Evolutionary conservation across 2,329 filamentous ascomycete species (phyloP), one percentile per base, ranked within the genome.

Genomic region (Neofusicoccum cordaticola): DNA sequence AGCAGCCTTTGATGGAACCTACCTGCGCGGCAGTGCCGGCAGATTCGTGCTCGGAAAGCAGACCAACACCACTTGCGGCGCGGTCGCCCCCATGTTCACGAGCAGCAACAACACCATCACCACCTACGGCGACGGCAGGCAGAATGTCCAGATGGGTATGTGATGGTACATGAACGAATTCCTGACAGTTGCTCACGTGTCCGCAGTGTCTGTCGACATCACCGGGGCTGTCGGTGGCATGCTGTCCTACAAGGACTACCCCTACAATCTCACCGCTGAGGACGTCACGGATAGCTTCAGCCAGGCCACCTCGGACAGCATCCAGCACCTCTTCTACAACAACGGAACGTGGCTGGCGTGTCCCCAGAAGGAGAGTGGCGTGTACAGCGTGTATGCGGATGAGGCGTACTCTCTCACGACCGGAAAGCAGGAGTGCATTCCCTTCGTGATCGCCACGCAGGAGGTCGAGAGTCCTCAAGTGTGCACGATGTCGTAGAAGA

Each of bases 211-310:
- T 42, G 17, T 60, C 15, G 56, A 60, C 56, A 60, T 47, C 42
- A 7, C 41, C 15, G 56, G 56, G n/a, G 41, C 56, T 4, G 56
- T 37, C 13, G 56, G 56, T n/a, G 56, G 56, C 56, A 44, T 60
- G 15, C 56, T 60, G 5, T 60, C 56, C 41, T 60, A 60, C 56
- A 60, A 60, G 56, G 42, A 47, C n/a, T 35, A 35, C n/a, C 42
- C 56, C 22, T 47, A 47, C 41, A 47, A 60, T 2, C 41, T 47
- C 31, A 60, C 56, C 11, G 12, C 15, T 31, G 56, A 60, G 12
- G 56, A 60, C 41, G 31, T 45, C 8, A 47, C 17, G 15, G n/a
- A 47, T 15, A n/a, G n/a, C 22, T 60, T 60, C 27, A 37, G 27
- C n/a, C 27, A n/a, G n/a, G 17, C 2, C 31, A 17, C 27, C 8